phyloP scores from a whole-genome alignment of 139 green algal species.

The Chlorella sp. region DNA sequence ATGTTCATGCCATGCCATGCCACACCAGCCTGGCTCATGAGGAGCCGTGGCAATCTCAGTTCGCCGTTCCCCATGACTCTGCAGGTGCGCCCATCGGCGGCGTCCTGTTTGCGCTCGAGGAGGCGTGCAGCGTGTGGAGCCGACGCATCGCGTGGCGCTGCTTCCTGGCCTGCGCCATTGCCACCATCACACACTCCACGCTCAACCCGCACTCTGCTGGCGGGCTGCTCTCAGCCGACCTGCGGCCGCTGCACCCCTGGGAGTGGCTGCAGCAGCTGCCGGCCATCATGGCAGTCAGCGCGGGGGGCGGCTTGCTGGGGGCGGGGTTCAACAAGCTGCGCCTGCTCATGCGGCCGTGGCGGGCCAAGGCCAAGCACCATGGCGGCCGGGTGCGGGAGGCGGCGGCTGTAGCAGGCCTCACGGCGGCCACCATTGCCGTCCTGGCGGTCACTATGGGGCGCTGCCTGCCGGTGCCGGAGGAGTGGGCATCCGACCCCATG shows the following conservation, averaged over 20 bases:
- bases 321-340: constrained; percentile 80
- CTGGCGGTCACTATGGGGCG: constrained; percentile 8
- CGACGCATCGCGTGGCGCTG: constrained; percentile 47
- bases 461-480: constrained; percentile 6
- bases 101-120: constrained; percentile 92
- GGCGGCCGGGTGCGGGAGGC: background rate
- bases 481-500: background rate
- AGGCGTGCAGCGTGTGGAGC: constrained; percentile 77
- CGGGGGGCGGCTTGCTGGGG: constrained; percentile 73
- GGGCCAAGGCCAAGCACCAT: constrained; percentile 9
- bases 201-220: background rate
- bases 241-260: background rate
- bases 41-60: too few relatives aligned
- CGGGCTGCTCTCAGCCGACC: constrained; percentile 15
- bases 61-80: too few relatives aligned
- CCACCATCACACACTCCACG: background rate
- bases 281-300: constrained; percentile 70
- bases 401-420: constrained; percentile 4
- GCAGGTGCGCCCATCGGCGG: constrained; percentile 83
- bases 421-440: background rate
- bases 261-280: constrained; percentile 64
- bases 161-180: background rate
- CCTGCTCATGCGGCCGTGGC: background rate
- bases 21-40: too few relatives aligned
- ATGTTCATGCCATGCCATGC: too few relatives aligned